Percentiles rank a stretch among this genome's conserved stretches.
Evolutionary conservation across 2,329 filamentous ascomycete species (phyloP).

Genomic region (Fusarium pininemorale): DNA sequence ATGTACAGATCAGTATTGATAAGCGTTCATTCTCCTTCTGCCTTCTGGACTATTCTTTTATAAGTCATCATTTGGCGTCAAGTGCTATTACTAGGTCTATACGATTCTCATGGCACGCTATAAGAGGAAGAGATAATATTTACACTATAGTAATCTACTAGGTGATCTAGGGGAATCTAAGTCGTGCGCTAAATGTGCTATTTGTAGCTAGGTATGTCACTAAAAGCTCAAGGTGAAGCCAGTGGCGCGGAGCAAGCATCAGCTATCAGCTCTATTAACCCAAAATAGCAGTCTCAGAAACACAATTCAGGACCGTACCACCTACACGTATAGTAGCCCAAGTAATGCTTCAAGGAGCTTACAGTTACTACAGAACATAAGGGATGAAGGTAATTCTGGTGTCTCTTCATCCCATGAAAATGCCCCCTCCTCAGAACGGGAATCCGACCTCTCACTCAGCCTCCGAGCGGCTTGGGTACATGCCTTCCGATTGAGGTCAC

Average conservation of each 20-base stretch:
- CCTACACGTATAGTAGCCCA: neutral
- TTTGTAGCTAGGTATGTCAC: neutral
- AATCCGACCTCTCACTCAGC: neutral
- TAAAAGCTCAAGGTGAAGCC: rapidly evolving
- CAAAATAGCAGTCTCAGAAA: neutral
- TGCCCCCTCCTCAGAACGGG: rapidly evolving
- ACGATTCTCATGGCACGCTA: too few species aligned
- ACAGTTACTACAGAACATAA: rapidly evolving
- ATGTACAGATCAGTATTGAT: too few species aligned
- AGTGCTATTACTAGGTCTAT: too few species aligned
- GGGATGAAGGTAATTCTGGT: rapidly evolving
- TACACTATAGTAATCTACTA: neutral
- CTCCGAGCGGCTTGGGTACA: neutral
- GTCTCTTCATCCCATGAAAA: neutral
- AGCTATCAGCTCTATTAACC: neutral
- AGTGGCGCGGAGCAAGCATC: rapidly evolving
- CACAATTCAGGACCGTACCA: neutral
- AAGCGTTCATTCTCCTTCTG: neutral
- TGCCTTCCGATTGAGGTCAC: neutral
- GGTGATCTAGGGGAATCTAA: rapidly evolving
- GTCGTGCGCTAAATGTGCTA: neutral
- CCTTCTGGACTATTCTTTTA: neutral
- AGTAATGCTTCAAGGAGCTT: neutral
- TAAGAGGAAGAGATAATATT: neutral
- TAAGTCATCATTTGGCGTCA: neutral